Base-by-base conservation (phyloP, 2,329 filamentous ascomycete genomes). In the Diaporthe sp. region DNA sequence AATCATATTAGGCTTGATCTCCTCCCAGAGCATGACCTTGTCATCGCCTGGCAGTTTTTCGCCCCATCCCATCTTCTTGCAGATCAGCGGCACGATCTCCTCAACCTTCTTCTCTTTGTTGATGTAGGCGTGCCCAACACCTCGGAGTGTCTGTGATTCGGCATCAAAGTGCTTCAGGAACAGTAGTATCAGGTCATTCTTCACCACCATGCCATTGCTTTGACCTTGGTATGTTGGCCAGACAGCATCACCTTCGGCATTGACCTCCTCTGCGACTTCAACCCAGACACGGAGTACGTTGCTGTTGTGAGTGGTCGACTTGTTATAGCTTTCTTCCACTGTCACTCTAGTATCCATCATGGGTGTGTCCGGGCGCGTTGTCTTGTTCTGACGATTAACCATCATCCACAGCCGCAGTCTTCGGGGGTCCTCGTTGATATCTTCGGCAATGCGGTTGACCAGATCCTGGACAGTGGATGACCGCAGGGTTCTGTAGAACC, bases 361-460 rank as follows among this genome's bases (percentile, higher is more conserved):
- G 0, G 95, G 94, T 75, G 95, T 93, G 82, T 99, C 97, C 0
- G 97, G 97, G 25, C 97, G 92, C 51, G 95, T 93, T 0, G 97
- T 99, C 84, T 98, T 98, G 83, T 99, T 99, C 83, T 99, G 97
- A 15, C 97, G 93, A 82, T 98, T 98, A 1, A 99, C 97, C 96
- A 99, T 98, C 73, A 95, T 92, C 97, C 97, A 99, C 25, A 98
- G 90, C 31, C 97, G 92, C 34, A 98, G 85, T 77, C 91, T 90
- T 74, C 92, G 91, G 0, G 93, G 88, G 59, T 96, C 92, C 68
- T 94, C 84, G 0, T 87, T 89, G 68, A 94, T 88, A 74, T 98
- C 94, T 53, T 91, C 85, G 0, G 94, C 95, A 76, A 98, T 89
- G 31, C 89, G 89, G 37, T 88, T 87, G 7, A 93, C 90, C 77